Evolutionary conservation across 1,284 basidiomycete species (phyloP).

Genomic region (Meira nashicola): DNA sequence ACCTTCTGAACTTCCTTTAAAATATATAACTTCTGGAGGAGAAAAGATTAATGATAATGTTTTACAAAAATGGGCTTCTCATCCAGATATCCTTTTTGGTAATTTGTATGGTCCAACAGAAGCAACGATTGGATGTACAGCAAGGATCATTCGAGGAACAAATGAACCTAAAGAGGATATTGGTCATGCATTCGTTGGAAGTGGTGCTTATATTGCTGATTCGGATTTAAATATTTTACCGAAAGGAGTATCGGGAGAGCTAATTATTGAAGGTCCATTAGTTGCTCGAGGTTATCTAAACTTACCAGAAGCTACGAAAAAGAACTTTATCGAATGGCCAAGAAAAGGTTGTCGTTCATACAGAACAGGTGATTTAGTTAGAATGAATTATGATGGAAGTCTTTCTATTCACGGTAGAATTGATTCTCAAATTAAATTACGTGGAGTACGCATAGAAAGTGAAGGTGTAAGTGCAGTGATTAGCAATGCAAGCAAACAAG

Average conservation of each 20-base stretch:
- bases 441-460: constrained; percentile 46
- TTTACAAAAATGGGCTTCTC: constrained; percentile 10
- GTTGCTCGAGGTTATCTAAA: constrained; percentile 42
- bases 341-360: constrained; percentile 25
- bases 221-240: constrained; percentile 11
- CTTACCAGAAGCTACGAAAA: constrained; percentile 14
- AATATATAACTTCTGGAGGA: constrained; percentile 4
- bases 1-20: constrained; percentile 7
- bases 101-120: constrained; percentile 50
- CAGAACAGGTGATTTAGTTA: constrained; percentile 44
- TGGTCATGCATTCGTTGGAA: constrained; percentile 40
- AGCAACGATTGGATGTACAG: constrained; percentile 46
- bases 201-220: constrained; percentile 5
- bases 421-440: constrained; percentile 46
- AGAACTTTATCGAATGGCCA: constrained; percentile 10
- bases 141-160: constrained; percentile 23
- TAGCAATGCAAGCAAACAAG: neutral
- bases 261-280: constrained; percentile 39
- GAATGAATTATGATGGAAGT: constrained; percentile 17
- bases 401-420: constrained; percentile 21
- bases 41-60: constrained; percentile 15
- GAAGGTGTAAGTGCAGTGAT: constrained; percentile 39
- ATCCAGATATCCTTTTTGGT: constrained; percentile 21
- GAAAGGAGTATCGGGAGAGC: constrained; percentile 43
- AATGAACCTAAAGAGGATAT: constrained; percentile 28